Percentiles rank a stretch among this genome's conserved stretches.
Evolutionary conservation across 2,329 filamentous ascomycete species (phyloP).

Genomic region (Aspergillus texensis): DNA sequence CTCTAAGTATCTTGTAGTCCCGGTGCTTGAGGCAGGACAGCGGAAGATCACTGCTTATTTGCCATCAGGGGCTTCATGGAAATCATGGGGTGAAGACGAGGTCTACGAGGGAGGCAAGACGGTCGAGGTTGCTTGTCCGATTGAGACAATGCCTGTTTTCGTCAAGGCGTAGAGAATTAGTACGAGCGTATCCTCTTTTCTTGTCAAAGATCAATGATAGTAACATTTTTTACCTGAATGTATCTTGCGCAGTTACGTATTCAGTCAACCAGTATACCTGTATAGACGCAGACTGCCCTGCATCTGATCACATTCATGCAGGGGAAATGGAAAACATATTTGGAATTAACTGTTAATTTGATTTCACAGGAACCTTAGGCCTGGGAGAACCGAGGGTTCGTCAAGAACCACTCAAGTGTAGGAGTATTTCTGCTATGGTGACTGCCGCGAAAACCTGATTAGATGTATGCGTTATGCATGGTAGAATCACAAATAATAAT

Average conservation of each 20-base stretch:
- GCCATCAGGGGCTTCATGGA: slow-evolving; percentile 53
- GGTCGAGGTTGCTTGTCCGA: slow-evolving; percentile 47
- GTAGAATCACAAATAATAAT: background rate
- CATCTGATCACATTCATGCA: background rate
- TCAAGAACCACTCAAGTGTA: background rate
- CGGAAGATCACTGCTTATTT: slow-evolving; percentile 55
- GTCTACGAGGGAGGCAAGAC: slow-evolving; percentile 43
- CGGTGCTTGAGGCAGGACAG: slow-evolving; percentile 56
- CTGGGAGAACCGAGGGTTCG: background rate
- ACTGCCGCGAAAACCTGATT: background rate
- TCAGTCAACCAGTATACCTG: background rate
- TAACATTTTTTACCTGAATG: background rate
- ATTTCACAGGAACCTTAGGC: background rate
- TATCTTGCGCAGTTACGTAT: background rate
- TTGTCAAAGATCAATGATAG: too few relatives aligned
- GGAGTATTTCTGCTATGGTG: background rate
- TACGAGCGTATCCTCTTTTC: background rate
- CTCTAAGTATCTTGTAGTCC: slow-evolving; percentile 59
- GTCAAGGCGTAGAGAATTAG: slow-evolving; percentile 14
- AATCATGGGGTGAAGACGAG: slow-evolving; percentile 37
- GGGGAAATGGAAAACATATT: background rate
- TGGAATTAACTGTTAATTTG: background rate
- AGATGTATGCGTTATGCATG: background rate
- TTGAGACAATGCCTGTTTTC: slow-evolving; percentile 54
- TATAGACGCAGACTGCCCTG: background rate